Evolutionary conservation across 768 basidiomycete genomes (phyloP), one percentile per base, ranked within the genome.

Genomic region (Nevesoporus exiguus): DNA sequence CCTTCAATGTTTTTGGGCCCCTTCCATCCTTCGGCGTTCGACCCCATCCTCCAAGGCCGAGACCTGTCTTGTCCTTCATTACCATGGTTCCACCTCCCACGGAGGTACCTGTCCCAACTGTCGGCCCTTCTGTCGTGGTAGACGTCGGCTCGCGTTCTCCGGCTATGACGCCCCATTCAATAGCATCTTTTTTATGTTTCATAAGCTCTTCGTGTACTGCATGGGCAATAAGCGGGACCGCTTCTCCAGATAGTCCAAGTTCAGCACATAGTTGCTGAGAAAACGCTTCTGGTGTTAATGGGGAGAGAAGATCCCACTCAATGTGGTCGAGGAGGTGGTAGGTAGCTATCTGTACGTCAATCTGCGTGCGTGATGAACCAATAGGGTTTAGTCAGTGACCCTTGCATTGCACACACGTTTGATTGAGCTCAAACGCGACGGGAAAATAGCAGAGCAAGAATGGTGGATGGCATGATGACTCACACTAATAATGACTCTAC

Each of bases 231-330:
- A 98, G 81, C 6, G 96, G 93, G 7, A 85, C 67, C 0, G 95
- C 91, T 68, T 95, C 93, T 36, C 93, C 91, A 1, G 86, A 78
- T 3, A 99, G 79, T 7, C 93, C 94, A 15, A 98, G 81, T 58
- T 98, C 97, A 22, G 77, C 69, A 63, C 90, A 93, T 31, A 98
- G 85, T 47, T 81, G 84, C 36, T 74, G 72, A 0, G 96, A 82
- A 63, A 98, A 98, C 1, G 74, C 77, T 67, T 96, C 89, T 1
- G 96, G 96, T 0, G 93, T 95, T 34, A 98, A 79, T 4, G 88
- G 81, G 4, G 95, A 96, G 43, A 90, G 82, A n/a, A 98, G 80
- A 71, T 99, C 96, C 96, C 96, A 99, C 72, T 99, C 97, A 60
- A 99, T 93, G 66, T 94, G 90, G 73, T 99, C 97, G 52, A 90